Percentiles rank a stretch among this genome's conserved stretches.
Evolutionary conservation across 345 rosid species (phyloP).

Genomic region (Eucalyptus microcorys): DNA sequence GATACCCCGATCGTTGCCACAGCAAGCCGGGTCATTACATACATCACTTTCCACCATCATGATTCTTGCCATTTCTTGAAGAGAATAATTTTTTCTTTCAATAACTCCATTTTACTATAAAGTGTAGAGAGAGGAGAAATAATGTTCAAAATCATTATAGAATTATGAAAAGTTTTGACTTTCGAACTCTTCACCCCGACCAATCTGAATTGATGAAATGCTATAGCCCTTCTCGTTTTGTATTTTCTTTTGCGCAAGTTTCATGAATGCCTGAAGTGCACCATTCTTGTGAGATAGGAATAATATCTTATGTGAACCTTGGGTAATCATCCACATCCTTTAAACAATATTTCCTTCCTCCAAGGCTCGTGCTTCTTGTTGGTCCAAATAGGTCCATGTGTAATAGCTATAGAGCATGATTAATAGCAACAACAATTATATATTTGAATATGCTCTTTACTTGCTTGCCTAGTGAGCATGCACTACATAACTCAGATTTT

Average conservation of each 20-base stretch:
- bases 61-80: background rate
- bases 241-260: background rate
- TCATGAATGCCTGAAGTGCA: background rate
- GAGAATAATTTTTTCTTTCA: background rate
- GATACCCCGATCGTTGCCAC: no score
- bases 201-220: background rate
- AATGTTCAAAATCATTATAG: background rate
- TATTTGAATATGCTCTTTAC: background rate
- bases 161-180: background rate
- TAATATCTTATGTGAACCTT: background rate
- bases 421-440: background rate
- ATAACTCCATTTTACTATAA: background rate
- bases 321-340: background rate
- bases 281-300: background rate
- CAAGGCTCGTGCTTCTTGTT: background rate
- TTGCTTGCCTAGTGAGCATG: background rate
- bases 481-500: background rate
- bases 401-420: background rate
- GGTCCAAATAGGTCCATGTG: background rate
- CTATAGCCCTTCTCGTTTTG: background rate
- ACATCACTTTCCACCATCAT: background rate
- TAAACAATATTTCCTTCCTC: background rate
- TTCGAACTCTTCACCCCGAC: background rate
- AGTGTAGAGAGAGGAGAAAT: background rate
- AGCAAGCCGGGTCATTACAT: no score